Evolutionary conservation across 805 yeast species (phyloP).

Genomic region (Hermanozyma aechmeae): DNA sequence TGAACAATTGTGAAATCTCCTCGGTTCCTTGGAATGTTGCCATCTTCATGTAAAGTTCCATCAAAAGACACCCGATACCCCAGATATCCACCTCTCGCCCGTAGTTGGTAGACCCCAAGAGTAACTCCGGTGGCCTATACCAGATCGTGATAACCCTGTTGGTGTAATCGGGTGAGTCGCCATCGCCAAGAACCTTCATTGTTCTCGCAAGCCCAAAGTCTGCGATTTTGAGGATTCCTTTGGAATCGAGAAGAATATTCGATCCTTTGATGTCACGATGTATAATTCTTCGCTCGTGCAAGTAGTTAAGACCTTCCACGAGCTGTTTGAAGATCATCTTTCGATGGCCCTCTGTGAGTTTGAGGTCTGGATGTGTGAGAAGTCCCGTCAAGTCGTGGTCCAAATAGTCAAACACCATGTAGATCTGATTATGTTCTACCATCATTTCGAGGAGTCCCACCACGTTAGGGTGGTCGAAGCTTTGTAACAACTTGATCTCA

Average conservation of each 20-base stretch:
- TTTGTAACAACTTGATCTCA: constrained; percentile 79
- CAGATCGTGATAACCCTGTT: constrained; percentile 93
- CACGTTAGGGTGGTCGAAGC: constrained; percentile 72
- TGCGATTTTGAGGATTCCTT: constrained; percentile 61
- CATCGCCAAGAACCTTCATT: constrained; percentile 47
- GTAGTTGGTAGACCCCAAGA: constrained; percentile 84
- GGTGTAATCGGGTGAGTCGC: constrained; percentile 71
- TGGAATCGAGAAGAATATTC: constrained; percentile 54
- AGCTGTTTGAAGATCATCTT: constrained; percentile 61
- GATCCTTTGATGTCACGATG: constrained; percentile 83
- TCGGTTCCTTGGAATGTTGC: constrained; percentile 86
- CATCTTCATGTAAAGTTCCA: constrained; percentile 65
- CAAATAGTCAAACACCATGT: constrained; percentile 89
- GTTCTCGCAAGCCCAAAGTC: constrained; percentile 78
- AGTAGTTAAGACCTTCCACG: constrained; percentile 57
- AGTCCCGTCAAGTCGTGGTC: constrained; percentile 91
- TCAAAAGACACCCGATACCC: constrained; percentile 91
- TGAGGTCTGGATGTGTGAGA: constrained; percentile 63
- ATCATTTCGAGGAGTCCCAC: constrained; percentile 82
- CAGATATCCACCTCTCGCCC: constrained; percentile 90
- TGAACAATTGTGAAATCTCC: constrained; percentile 74
- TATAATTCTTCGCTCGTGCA: constrained; percentile 59
- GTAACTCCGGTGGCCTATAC: constrained; percentile 94
- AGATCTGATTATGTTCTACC: constrained; percentile 67
- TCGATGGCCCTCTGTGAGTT: constrained; percentile 51